Base-by-base conservation (phyloP, 2,329 filamentous ascomycete genomes). In the Colletotrichum filicis region DNA sequence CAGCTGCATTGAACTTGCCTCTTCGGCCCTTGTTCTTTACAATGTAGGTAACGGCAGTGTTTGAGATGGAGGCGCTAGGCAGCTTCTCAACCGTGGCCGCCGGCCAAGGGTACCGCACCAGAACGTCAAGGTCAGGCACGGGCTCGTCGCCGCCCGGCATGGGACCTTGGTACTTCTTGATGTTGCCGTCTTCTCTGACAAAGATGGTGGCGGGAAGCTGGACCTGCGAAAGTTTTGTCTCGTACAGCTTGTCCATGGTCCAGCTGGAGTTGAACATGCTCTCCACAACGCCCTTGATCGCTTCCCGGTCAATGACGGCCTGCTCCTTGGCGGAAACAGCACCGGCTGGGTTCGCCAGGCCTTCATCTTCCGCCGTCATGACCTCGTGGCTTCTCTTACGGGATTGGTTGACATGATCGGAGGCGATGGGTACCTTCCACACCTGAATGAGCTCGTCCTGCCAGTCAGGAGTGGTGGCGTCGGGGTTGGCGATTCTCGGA, bases 41-140 rank as follows among this genome's bases (percentile, higher is more conserved):
- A 71, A 99, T 92, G 82, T 99, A 99, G 71, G 93, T 97, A 76
- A 98, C 85, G 6, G 94, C 92, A 59, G 92, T 91, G 32, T 86
- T 85, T 1, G 90, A 90, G 5, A 92, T 92, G 24, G 86, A 83
- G 0, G 94, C 94, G 16, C 1, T 5, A 0, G 97, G 97, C 2
- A 98, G 87, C 16, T 81, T 83, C 19, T 88, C 80, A 12, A 95
- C 84, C 68, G 87, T 82, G 5, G 93, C 90, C 19, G 90, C 93
- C 12, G 94, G 94, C 95, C 95, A 97, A 1, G 94, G 94, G 75
- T 90, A 89, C 16, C 94, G 90, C 5, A 94, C 90, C 30, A 95
- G 84, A 0, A 97, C 94, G 5, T 87, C 91, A 65, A 94, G 89
- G 78, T 95, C 86, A 5, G 92, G 90, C 4, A 91, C 83, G 3